Evolutionary conservation across 1,139 yeast species (phyloP).

Genomic region (Pichia sp.): DNA sequence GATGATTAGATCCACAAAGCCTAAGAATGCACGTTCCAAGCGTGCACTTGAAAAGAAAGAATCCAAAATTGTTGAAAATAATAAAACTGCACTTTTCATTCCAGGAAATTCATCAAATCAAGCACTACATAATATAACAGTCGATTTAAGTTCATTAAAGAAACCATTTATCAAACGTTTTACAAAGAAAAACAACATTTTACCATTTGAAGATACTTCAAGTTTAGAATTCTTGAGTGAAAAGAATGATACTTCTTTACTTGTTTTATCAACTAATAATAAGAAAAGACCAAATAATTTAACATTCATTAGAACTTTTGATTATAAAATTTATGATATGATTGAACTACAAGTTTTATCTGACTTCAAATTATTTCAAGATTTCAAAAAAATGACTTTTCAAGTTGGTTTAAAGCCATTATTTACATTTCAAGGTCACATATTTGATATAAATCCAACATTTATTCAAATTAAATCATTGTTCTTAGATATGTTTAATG

Average conservation of each 20-base stretch:
- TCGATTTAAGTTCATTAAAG: conserved; percentile 84
- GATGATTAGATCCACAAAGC: conserved; percentile 72
- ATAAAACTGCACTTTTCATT: conserved; percentile 82
- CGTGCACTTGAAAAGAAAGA: conserved; percentile 88
- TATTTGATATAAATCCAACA: conserved; percentile 83
- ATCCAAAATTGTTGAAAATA: conserved; percentile 83
- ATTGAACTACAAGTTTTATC: conserved; percentile 74
- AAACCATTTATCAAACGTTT: conserved; percentile 89
- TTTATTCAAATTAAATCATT: conserved; percentile 81
- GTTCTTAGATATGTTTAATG: conserved; percentile 87
- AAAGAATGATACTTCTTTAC: conserved; percentile 83
- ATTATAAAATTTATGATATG: conserved; percentile 89
- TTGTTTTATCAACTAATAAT: conserved; percentile 77
- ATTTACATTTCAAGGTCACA: conserved; percentile 89
- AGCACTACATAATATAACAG: conserved; percentile 80
- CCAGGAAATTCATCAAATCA: conserved; percentile 84
- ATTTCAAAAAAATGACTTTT: conserved; percentile 76
- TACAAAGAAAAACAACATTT: conserved; percentile 76
- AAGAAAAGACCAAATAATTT: conserved; percentile 92
- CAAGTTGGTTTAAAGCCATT: conserved; percentile 89
- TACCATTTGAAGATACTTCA: conserved; percentile 90
- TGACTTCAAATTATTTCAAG: conserved; percentile 65
- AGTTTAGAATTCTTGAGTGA: conserved; percentile 87
- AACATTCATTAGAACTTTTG: conserved; percentile 84
- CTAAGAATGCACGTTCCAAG: conserved; percentile 94